Conservation (phyloP, 2,329 filamentous ascomycete species). For the Pestalotiopsis sp. region DNA sequence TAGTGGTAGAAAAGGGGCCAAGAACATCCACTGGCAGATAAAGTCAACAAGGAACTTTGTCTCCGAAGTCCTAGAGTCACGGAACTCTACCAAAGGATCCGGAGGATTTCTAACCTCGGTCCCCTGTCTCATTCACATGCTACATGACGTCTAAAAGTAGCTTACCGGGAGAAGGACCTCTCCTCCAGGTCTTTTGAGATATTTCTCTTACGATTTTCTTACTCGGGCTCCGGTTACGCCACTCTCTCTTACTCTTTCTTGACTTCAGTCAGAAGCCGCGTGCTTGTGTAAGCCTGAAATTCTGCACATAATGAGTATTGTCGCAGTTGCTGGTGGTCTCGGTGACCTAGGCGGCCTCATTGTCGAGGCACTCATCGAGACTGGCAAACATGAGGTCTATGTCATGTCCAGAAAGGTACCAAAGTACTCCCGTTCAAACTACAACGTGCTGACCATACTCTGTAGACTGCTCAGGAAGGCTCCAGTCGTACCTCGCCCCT, state of each 20-base stretch:
- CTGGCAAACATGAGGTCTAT: constrained; percentile 27
- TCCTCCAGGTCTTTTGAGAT: background rate
- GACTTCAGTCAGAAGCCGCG: background rate
- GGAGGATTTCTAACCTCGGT: background rate
- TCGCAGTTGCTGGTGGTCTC: constrained; percentile 27
- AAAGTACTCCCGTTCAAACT: background rate
- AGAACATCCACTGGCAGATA: background rate
- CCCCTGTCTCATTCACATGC: background rate
- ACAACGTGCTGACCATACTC: constrained; percentile 7
- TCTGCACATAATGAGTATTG: constrained; percentile 25
- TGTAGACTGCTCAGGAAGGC: constrained; percentile 14
- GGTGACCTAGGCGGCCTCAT: constrained; percentile 28
- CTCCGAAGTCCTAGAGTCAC: background rate
- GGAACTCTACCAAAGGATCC: background rate
- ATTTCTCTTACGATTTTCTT: background rate
- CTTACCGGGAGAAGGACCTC: background rate
- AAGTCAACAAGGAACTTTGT: background rate
- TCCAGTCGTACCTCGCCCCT: constrained; percentile 20
- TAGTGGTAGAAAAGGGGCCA: background rate
- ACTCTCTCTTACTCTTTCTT: background rate
- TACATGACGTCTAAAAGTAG: background rate
- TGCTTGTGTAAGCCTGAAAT: background rate
- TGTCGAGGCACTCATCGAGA: constrained; percentile 23
- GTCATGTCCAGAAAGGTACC: constrained; percentile 28
- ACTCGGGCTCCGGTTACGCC: background rate